phyloP scores from a whole-genome alignment of 108 stramenopile genomes.

The Nitzschia sp. region DNA sequence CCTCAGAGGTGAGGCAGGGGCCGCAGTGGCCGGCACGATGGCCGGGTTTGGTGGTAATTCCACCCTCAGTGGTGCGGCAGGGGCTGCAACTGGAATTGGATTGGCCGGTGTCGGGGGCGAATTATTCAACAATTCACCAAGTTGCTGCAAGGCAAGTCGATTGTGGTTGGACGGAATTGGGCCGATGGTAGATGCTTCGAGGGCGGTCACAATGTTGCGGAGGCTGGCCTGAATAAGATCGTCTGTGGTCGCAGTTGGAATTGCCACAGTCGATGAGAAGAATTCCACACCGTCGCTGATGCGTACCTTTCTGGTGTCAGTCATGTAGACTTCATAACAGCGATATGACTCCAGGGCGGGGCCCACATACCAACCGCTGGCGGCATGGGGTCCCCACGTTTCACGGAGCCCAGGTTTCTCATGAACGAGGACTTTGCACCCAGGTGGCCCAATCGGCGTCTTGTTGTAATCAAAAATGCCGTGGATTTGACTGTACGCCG shows the following conservation, averaged over 20 bases:
- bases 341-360: slow-evolving; percentile 55
- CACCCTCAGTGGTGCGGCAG: too few species aligned
- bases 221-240: slow-evolving; percentile 6
- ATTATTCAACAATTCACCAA: too few species aligned
- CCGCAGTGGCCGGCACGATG: not conserved
- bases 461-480: slow-evolving; percentile 45
- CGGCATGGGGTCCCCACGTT: too few species aligned
- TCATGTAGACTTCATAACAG: slow-evolving; percentile 31
- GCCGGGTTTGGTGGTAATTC: not conserved
- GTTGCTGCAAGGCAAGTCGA: not conserved
- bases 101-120: not conserved
- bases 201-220: slow-evolving; percentile 6
- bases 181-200: not conserved
- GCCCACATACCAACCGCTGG: slow-evolving; percentile 49
- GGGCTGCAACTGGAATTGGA: not conserved
- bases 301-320: slow-evolving; percentile 18
- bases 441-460: too few species aligned
- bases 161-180: slow-evolving; percentile 12
- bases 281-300: slow-evolving; percentile 42
- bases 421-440: too few species aligned
- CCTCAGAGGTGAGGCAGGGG: slow-evolving; percentile 9
- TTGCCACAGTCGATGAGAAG: slow-evolving; percentile 24
- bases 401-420: too few species aligned
- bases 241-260: slow-evolving; percentile 11
- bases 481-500: slow-evolving; percentile 34